phyloP scores from a whole-genome alignment of 352 stramenopile species.

The Phytophthora sansomeana region DNA sequence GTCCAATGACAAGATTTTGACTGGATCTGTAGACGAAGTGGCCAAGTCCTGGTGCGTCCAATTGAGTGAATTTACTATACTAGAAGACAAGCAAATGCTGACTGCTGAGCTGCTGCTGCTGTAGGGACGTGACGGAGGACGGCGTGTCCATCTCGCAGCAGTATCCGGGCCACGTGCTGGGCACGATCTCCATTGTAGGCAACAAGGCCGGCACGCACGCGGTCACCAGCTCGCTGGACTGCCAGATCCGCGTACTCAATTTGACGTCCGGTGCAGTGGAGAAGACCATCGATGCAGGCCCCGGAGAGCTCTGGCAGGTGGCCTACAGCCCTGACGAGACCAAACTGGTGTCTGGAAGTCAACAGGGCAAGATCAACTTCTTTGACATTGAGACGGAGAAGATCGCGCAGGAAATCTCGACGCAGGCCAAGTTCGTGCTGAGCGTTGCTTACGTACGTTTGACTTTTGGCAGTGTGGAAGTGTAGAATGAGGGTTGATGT shows the following conservation, averaged over 20 bases:
- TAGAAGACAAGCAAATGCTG: background rate
- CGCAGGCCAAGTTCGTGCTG: conserved; percentile 79
- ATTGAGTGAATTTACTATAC: background rate
- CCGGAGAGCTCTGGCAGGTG: conserved; percentile 91
- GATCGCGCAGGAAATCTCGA: conserved; percentile 76
- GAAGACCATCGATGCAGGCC: conserved; percentile 86
- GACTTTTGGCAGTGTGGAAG: background rate
- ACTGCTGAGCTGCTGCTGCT: conserved; percentile 13
- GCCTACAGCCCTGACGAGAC: conserved; percentile 86
- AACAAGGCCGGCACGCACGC: conserved; percentile 82
- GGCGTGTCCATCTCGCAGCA: conserved; percentile 81
- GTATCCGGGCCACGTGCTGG: conserved; percentile 85
- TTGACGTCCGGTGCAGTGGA: conserved; percentile 71
- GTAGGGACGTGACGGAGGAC: conserved; percentile 74
- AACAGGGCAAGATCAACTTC: conserved; percentile 90
- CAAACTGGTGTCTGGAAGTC: conserved; percentile 80
- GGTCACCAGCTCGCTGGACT: conserved; percentile 86
- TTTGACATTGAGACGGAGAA: conserved; percentile 86
- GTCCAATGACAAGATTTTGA: conserved; percentile 88
- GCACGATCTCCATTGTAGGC: conserved; percentile 85
- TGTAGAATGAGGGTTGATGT: conserved; percentile 3
- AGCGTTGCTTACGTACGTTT: conserved; percentile 77
- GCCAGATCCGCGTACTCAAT: conserved; percentile 85
- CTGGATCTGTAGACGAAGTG: conserved; percentile 88
- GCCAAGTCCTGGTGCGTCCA: conserved; percentile 82